Evolutionary conservation across 192 early-diverging fungal genomes (phyloP).

Genomic region (Rhizophagus sp.): DNA sequence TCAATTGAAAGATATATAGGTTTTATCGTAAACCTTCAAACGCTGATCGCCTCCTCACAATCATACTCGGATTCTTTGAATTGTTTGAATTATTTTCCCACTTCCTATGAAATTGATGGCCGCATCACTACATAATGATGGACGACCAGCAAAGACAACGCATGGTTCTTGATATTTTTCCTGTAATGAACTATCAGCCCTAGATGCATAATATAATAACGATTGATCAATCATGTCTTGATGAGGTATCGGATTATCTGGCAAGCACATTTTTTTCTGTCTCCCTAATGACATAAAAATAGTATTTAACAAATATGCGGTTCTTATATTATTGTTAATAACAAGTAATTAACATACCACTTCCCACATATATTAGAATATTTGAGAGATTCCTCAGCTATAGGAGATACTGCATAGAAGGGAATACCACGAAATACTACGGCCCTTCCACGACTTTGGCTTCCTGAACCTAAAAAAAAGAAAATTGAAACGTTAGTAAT

Average conservation of each 20-base stretch:
- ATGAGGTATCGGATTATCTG: constrained; percentile 57
- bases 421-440: constrained; percentile 57
- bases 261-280: constrained; percentile 68
- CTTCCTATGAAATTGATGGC: constrained; percentile 15
- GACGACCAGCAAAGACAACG: constrained; percentile 60
- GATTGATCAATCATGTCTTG: constrained; percentile 49
- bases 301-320: neutral
- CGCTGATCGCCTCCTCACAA: constrained; percentile 33
- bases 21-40: constrained; percentile 41
- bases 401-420: constrained; percentile 71
- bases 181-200: constrained; percentile 28
- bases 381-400: constrained; percentile 75
- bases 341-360: constrained; percentile 55
- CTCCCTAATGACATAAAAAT: constrained; percentile 22
- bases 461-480: too few species aligned
- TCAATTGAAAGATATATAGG: constrained; percentile 36
- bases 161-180: constrained; percentile 53
- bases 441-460: too few species aligned
- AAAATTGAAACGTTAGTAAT: too few species aligned
- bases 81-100: constrained; percentile 51
- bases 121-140: too few species aligned
- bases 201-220: constrained; percentile 36
- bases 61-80: constrained; percentile 43
- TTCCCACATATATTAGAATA: constrained; percentile 84
- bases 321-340: too few species aligned